phyloP scores from a whole-genome alignment of 2,329 filamentous ascomycete genomes.

The Nothophaeocryptopus gaeumannii region DNA sequence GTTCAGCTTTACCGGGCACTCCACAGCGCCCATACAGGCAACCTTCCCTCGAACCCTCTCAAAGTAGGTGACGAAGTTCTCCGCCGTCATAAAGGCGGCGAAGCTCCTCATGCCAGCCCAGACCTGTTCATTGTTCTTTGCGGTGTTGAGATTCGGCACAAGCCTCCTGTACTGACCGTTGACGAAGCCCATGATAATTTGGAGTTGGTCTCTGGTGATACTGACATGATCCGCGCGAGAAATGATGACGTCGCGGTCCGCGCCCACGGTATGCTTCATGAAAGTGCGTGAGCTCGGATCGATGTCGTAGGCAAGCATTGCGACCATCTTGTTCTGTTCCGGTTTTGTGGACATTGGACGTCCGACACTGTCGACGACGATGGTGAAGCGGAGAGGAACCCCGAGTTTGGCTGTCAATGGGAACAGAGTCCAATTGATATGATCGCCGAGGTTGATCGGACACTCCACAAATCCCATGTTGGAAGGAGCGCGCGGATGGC shows the following conservation, averaged over 20 bases:
- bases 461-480: background rate
- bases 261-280: background rate
- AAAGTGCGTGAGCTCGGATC: background rate
- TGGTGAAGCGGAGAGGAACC: background rate
- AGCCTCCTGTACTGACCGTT: background rate
- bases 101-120: too few species aligned
- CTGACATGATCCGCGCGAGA: background rate
- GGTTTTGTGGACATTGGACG: background rate
- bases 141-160: background rate
- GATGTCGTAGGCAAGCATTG: background rate
- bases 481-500: background rate
- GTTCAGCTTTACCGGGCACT: too few species aligned
- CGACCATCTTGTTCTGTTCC: background rate
- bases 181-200: background rate
- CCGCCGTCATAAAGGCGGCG: background rate
- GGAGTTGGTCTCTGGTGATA: background rate
- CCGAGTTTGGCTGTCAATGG: background rate
- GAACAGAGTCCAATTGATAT: background rate
- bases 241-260: background rate
- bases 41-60: background rate
- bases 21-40: too few species aligned
- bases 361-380: background rate
- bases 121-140: background rate
- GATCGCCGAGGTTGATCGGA: background rate
- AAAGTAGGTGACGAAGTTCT: constrained; percentile 4